These are phyloP conservation scores for Corchorus olitorius DNA, from an alignment of 345 rosid species.

Conservation along the genomic window DNA sequence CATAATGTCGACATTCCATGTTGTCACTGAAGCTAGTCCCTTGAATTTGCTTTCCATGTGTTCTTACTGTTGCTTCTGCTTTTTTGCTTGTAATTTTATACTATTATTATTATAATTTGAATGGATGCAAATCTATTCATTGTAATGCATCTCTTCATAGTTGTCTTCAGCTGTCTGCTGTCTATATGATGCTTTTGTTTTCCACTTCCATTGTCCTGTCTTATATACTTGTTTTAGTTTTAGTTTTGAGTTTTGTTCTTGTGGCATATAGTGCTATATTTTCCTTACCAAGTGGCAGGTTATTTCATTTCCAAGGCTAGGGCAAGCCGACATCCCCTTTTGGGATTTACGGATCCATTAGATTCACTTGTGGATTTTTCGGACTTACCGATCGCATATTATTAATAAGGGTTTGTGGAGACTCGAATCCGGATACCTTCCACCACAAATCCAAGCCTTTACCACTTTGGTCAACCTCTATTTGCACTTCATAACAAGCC, in stretches of 20 bases:
- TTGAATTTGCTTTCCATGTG: conserved; percentile 5
- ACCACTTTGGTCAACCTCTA: too few relatives aligned
- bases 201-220: background rate
- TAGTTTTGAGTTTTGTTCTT: background rate
- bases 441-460: too few relatives aligned
- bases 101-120: background rate
- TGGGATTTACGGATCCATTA: too few relatives aligned
- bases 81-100: background rate
- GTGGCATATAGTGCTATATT: background rate
- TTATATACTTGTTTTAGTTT: too few relatives aligned
- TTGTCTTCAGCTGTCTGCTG: background rate
- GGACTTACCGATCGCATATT: too few relatives aligned
- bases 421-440: too few relatives aligned
- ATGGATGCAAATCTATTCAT: background rate
- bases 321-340: too few relatives aligned
- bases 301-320: too few relatives aligned
- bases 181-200: background rate
- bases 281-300: background rate
- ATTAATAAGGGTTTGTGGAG: too few relatives aligned
- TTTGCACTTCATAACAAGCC: too few relatives aligned
- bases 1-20: conserved; percentile 18
- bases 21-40: background rate
- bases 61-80: background rate
- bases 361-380: too few relatives aligned
- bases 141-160: background rate